Conservation (phyloP, 169 alveolate species). For the Hepatocystis sp. region DNA sequence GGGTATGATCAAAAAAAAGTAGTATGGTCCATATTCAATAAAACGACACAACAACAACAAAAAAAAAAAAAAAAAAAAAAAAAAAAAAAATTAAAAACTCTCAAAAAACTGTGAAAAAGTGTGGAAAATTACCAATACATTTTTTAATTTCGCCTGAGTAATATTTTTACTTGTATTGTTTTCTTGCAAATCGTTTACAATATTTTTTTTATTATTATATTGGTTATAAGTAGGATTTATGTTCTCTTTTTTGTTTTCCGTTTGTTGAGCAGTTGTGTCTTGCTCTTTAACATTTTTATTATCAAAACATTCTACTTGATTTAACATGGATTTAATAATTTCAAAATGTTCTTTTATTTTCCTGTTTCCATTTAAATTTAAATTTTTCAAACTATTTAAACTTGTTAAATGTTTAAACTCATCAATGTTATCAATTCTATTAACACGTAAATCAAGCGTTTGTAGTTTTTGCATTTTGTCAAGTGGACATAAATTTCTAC, state of each 20-base stretch:
- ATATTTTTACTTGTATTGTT: too few relatives aligned
- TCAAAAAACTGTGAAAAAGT: too few relatives aligned
- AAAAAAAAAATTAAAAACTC: too few relatives aligned
- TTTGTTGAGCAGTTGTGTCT: neutral
- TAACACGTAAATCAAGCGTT: slow-evolving; percentile 45
- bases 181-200: neutral
- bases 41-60: too few relatives aligned
- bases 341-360: slow-evolving; percentile 59
- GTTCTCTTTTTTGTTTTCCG: slow-evolving; percentile 1
- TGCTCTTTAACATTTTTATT: slow-evolving; percentile 39
- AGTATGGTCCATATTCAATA: too few relatives aligned
- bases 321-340: slow-evolving; percentile 28
- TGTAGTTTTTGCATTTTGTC: slow-evolving; percentile 15
- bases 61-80: too few relatives aligned
- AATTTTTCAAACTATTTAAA: slow-evolving; percentile 14
- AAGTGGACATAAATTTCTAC: slow-evolving; percentile 35
- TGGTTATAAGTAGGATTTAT: neutral
- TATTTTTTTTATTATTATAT: neutral
- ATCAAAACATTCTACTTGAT: slow-evolving; percentile 41
- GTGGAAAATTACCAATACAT: too few relatives aligned
- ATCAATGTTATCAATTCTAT: slow-evolving; percentile 48
- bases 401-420: slow-evolving; percentile 41
- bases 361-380: slow-evolving; percentile 66
- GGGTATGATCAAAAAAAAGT: too few relatives aligned
- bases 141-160: too few relatives aligned